These are phyloP conservation scores for Plantago elongata DNA, from an alignment of 257 asterid genomes.

Conservation along the genomic window DNA sequence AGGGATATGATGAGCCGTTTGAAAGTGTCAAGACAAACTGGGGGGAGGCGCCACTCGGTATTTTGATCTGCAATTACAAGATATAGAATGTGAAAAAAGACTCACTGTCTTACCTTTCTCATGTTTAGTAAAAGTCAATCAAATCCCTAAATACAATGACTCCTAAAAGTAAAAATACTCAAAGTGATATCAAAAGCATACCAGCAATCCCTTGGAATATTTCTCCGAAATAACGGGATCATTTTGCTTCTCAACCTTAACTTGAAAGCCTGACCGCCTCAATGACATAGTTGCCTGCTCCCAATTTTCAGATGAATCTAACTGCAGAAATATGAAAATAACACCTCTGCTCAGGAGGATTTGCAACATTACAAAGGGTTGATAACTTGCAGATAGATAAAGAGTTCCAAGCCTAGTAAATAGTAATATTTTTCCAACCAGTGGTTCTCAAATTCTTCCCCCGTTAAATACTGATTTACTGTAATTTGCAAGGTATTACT, in stretches of 20 bases:
- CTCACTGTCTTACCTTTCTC: background rate
- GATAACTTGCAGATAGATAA: background rate
- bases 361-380: background rate
- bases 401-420: background rate
- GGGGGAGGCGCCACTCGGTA: constrained; percentile 74
- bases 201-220: constrained; percentile 73
- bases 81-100: constrained; percentile 13
- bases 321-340: constrained; percentile 35
- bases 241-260: constrained; percentile 64
- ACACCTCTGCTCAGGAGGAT: constrained; percentile 10
- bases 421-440: background rate
- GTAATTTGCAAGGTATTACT: background rate
- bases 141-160: background rate
- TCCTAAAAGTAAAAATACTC: background rate
- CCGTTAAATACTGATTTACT: background rate
- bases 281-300: constrained; percentile 62
- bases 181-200: constrained; percentile 37
- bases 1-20: constrained; percentile 76
- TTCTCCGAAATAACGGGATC: constrained; percentile 57
- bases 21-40: constrained; percentile 82
- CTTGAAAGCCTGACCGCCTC: constrained; percentile 71
- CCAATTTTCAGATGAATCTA: constrained; percentile 82
- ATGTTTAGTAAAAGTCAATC: background rate
- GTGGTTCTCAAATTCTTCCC: background rate
- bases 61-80: constrained; percentile 61